Conservation (phyloP, 1,284 basidiomycete species). For the Ustilago trichophora region DNA sequence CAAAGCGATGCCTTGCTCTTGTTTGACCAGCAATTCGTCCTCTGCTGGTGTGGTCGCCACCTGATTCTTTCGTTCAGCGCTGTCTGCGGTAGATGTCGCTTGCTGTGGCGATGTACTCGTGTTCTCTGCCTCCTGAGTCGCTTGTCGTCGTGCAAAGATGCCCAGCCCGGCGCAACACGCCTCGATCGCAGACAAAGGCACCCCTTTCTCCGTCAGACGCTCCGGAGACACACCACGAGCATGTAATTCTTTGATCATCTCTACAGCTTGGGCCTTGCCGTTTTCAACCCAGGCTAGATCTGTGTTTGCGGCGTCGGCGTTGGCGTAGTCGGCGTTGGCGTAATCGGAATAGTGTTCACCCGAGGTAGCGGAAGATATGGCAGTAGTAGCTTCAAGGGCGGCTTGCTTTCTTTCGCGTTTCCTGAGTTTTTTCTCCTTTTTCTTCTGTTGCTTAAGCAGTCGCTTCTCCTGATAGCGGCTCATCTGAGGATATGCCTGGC, state of each 20-base stretch:
- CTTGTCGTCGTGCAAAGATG: conserved; percentile 1
- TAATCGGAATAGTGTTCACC: no score
- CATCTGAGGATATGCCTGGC: conserved; percentile 1
- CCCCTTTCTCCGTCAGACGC: conserved; percentile 16
- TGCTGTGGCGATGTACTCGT: background rate
- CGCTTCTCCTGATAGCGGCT: conserved; percentile 5
- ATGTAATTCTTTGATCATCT: conserved; percentile 23
- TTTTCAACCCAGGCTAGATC: conserved; percentile 12
- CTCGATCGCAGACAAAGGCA: conserved; percentile 17
- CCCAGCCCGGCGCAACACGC: conserved; percentile 27
- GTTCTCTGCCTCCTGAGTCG: background rate
- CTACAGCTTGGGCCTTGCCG: conserved; percentile 20
- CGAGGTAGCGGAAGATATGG: background rate
- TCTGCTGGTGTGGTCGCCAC: conserved; percentile 25
- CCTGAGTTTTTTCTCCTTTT: conserved; percentile 22
- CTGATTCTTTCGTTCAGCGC: background rate
- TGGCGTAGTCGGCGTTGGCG: background rate
- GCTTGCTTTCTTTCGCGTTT: conserved; percentile 22
- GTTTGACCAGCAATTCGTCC: conserved; percentile 17
- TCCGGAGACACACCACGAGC: conserved; percentile 21
- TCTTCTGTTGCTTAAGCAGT: conserved; percentile 27
- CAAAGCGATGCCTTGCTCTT: conserved; percentile 13
- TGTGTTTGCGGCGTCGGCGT: background rate
- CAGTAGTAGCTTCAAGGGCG: background rate
- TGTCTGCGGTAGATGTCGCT: background rate